Evolutionary conservation across 1,139 yeast genomes (phyloP).

Genomic region (Candida tropicalis): DNA sequence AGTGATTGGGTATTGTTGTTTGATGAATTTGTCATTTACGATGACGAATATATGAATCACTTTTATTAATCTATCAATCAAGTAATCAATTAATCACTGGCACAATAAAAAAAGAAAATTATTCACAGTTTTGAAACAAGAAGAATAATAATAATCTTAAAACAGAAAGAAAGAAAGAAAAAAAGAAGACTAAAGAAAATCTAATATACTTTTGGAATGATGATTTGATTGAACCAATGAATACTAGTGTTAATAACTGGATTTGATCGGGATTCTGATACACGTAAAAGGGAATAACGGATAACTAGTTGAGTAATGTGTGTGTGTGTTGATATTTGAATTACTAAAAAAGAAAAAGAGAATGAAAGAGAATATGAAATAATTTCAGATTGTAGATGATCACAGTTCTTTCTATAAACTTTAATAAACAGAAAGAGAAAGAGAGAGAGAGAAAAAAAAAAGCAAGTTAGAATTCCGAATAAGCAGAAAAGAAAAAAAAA

Average conservation of each 20-base stretch:
- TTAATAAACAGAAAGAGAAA: too few species aligned
- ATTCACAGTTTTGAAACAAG: background rate
- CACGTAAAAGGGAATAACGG: too few species aligned
- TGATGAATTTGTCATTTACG: constrained; percentile 1
- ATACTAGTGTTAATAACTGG: too few species aligned
- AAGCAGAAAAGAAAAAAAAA: background rate
- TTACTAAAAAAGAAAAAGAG: too few species aligned
- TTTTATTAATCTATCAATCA: background rate
- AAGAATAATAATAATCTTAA: background rate
- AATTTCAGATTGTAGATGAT: background rate
- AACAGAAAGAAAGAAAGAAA: background rate
- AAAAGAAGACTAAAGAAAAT: too few species aligned
- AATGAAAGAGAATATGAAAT: too few species aligned
- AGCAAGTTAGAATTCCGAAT: constrained; percentile 1
- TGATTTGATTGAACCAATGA: too few species aligned
- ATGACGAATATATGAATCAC: background rate
- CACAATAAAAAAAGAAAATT: background rate
- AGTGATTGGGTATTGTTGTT: constrained; percentile 4
- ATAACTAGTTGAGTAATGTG: too few species aligned
- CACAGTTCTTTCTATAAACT: background rate
- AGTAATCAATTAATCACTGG: background rate
- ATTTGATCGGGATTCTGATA: too few species aligned
- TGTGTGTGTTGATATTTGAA: too few species aligned
- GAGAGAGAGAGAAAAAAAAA: background rate
- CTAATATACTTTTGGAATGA: too few species aligned